Conservation (phyloP, 768 basidiomycete species). For the Rhodosporidiobolus sp. region DNA sequence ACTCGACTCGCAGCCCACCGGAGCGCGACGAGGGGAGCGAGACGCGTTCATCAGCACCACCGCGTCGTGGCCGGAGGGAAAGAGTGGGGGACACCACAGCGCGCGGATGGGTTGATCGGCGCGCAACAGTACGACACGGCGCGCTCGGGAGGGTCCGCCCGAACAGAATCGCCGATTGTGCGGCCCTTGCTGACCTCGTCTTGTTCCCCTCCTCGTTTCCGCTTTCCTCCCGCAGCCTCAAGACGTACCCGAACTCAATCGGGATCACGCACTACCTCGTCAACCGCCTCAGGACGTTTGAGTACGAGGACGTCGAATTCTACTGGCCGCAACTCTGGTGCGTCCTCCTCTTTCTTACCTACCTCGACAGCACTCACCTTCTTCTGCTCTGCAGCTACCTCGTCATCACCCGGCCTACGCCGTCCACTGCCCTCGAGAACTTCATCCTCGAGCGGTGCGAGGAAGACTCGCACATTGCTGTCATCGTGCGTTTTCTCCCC, state of each 20-base stretch:
- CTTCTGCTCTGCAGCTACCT: slow-evolving; percentile 64
- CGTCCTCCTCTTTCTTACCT: slow-evolving; percentile 13
- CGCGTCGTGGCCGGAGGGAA: slow-evolving; percentile 5
- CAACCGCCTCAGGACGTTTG: slow-evolving; percentile 51
- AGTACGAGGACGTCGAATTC: slow-evolving; percentile 53
- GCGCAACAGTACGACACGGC: neutral
- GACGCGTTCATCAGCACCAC: neutral
- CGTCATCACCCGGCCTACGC: slow-evolving; percentile 84
- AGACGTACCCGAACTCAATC: slow-evolving; percentile 52
- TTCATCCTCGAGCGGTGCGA: slow-evolving; percentile 86
- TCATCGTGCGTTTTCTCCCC: slow-evolving; percentile 65
- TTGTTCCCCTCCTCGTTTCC: neutral
- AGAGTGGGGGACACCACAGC: neutral
- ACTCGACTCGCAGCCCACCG: neutral
- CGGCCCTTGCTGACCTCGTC: neutral
- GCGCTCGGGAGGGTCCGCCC: too few species aligned
- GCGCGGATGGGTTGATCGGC: too few species aligned
- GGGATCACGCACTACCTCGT: slow-evolving; percentile 55
- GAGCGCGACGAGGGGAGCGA: neutral
- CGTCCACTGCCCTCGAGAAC: slow-evolving; percentile 85
- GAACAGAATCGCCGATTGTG: neutral
- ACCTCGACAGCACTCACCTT: neutral
- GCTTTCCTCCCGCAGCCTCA: slow-evolving; percentile 44
- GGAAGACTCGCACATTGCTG: slow-evolving; percentile 88
- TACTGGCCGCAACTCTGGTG: slow-evolving; percentile 56